Base-by-base conservation (phyloP, 352 stramenopile species). In the Phytophthora podocarpi region DNA sequence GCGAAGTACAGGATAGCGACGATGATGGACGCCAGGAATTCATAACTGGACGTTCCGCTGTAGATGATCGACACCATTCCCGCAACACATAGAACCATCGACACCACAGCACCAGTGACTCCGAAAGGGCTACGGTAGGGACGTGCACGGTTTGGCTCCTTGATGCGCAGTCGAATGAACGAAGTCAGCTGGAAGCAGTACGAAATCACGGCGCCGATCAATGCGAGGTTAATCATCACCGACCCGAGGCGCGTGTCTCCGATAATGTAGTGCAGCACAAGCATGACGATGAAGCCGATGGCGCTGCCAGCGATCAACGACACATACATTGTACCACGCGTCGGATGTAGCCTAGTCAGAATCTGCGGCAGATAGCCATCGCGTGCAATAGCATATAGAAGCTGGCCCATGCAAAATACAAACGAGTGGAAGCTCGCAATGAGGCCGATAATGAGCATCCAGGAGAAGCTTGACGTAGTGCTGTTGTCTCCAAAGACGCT, bases 361-460 rank as follows among this genome's bases (percentile, higher is more conserved):
- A 82, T 40, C 20, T 73, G 50, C 1, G 81, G 79, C 16, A 90
- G 57, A 40, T 66, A 90, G 5, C 81, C 81, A 40, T 90, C 81
- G 13, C 79, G 76, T 18, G 81, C 81, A 52, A 90, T 90, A 12
- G 81, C 81, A 42, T 75, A 86, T 21, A 90, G 55, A 36, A 90
- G 39, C 16, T 82, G 76, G 18, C 80, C 80, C 80, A 90, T 90
- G 65, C 81, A 90, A 49, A 83, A 90, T 13, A 90, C 79, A 54
- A 90, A 90, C 56, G 78, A 90, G 70, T 89, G 78, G 57, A 90
- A 90, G 58, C 74, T 86, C 16, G 71, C 69, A 57, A 90, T 77
- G 7, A 89, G 69, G 0, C 81, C 81, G 2, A 90, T 43, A 30
- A 89, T 76, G 18, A 90, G 64, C 36, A 90, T 58, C 81, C 81